Evolutionary conservation across 164 flowering plant species (phyloP).

Genomic region (Sedum album): DNA sequence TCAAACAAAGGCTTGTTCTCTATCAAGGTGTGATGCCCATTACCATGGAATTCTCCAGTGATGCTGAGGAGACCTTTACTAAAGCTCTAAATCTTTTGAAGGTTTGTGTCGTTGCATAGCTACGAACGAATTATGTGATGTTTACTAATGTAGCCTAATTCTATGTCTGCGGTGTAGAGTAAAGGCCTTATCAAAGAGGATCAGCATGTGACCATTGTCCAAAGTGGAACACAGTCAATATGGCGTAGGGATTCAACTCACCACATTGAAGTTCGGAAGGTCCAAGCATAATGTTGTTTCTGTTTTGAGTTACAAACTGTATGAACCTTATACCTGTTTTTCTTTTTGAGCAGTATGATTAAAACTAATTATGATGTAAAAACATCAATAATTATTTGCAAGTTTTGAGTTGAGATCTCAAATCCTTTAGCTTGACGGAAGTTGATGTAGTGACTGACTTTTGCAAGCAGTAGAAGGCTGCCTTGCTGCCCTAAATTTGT

Average conservation of each 20-base stretch:
- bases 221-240: constrained; percentile 92
- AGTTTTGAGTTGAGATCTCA: too few species aligned
- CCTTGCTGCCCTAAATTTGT: too few species aligned
- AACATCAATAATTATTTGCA: too few species aligned
- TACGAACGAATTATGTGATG: background rate
- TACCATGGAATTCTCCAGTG: constrained; percentile 78
- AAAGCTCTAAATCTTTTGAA: constrained; percentile 58
- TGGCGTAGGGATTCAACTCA: constrained; percentile 91
- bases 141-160: background rate
- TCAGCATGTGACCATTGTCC: constrained; percentile 84
- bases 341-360: too few species aligned
- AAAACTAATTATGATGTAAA: too few species aligned
- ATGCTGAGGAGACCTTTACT: constrained; percentile 88
- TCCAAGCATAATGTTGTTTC: constrained; percentile 16
- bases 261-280: constrained; percentile 86
- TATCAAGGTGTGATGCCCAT: constrained; percentile 88
- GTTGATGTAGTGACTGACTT: too few species aligned
- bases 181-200: constrained; percentile 57
- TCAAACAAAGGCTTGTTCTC: constrained; percentile 81
- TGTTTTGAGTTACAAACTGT: background rate
- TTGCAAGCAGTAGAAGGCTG: too few species aligned
- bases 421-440: too few species aligned
- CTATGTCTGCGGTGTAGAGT: constrained; percentile 28
- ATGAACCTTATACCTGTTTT: background rate
- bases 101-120: too few species aligned